These are phyloP conservation scores for Boletus vinaceobasis DNA, from an alignment of 768 basidiomycete species.

Conservation along the genomic window DNA sequence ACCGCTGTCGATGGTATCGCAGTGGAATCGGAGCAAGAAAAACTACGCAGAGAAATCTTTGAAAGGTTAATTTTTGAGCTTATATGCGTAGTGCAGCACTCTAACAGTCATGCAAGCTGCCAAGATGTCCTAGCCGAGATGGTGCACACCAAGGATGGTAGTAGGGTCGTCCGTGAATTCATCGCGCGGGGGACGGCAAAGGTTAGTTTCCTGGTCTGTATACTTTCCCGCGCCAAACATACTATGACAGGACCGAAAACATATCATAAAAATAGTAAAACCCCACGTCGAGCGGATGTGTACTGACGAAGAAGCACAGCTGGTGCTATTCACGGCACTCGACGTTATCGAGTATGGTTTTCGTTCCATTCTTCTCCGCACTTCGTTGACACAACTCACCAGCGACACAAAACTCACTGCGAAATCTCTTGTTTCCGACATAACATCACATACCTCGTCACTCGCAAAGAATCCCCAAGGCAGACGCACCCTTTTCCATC, in stretches of 20 bases:
- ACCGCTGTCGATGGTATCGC: constrained; percentile 52
- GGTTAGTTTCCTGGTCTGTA: constrained; percentile 33
- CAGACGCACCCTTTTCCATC: constrained; percentile 77
- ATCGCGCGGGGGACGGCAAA: constrained; percentile 82
- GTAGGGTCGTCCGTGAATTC: constrained; percentile 81
- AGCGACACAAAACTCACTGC: constrained; percentile 89
- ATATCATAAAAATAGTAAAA: constrained; percentile 83
- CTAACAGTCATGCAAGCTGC: constrained; percentile 44
- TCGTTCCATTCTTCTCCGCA: background rate
- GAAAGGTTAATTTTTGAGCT: constrained; percentile 54
- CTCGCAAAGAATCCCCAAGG: constrained; percentile 68
- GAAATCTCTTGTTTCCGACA: constrained; percentile 74
- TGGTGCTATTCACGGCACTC: constrained; percentile 85
- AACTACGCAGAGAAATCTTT: constrained; percentile 73
- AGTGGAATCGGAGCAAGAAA: constrained; percentile 68
- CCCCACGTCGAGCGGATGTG: constrained; percentile 89
- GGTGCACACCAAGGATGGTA: constrained; percentile 92
- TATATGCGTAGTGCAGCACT: background rate
- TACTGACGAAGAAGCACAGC: constrained; percentile 83
- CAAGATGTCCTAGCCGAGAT: constrained; percentile 87
- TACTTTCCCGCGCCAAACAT: background rate
- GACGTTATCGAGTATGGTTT: constrained; percentile 80
- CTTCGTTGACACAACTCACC: background rate
- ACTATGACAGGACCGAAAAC: constrained; percentile 72
- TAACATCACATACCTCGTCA: constrained; percentile 54